A percentile compares a stretch with the other conserved stretches of the same genome.
These are phyloP conservation scores for Pseudodiploospora longispora DNA, from an alignment of 2,329 filamentous ascomycete species.

Conservation along the genomic window DNA sequence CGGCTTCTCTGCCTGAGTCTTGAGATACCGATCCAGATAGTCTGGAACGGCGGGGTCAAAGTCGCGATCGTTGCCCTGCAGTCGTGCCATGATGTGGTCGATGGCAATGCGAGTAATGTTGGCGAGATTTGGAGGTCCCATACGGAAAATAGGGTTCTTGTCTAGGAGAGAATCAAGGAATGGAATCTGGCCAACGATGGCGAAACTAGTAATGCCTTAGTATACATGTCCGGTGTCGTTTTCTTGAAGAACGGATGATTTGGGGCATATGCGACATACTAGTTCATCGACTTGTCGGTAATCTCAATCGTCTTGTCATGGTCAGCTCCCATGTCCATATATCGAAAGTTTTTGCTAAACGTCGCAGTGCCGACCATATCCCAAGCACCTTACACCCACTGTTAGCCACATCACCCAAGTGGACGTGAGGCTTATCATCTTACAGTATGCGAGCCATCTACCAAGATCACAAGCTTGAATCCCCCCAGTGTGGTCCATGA, in stretches of 20 bases:
- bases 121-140: conserved; percentile 25
- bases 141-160: conserved; percentile 29
- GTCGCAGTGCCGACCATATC: conserved; percentile 35
- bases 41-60: conserved; percentile 20
- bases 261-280: conserved; percentile 3
- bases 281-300: conserved; percentile 24
- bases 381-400: conserved; percentile 21
- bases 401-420: conserved; percentile 5
- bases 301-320: conserved; percentile 27
- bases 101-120: conserved; percentile 20
- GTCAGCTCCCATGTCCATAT: conserved; percentile 29
- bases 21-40: conserved; percentile 33
- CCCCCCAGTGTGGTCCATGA: too few species aligned
- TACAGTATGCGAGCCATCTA: conserved; percentile 33
- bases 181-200: conserved; percentile 20
- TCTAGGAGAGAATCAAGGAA: conserved; percentile 26
- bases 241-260: too few species aligned
- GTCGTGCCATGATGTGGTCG: conserved; percentile 19
- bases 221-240: too few species aligned
- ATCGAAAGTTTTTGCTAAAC: conserved; percentile 33
- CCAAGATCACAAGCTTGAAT: conserved; percentile 20
- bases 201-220: conserved; percentile 9
- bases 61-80: conserved; percentile 19
- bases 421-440: neutral
- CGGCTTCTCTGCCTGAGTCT: conserved; percentile 24